Percentiles rank a stretch among this genome's conserved stretches.
Conservation (phyloP, 768 basidiomycete genomes). For the Russula brevipes region DNA sequence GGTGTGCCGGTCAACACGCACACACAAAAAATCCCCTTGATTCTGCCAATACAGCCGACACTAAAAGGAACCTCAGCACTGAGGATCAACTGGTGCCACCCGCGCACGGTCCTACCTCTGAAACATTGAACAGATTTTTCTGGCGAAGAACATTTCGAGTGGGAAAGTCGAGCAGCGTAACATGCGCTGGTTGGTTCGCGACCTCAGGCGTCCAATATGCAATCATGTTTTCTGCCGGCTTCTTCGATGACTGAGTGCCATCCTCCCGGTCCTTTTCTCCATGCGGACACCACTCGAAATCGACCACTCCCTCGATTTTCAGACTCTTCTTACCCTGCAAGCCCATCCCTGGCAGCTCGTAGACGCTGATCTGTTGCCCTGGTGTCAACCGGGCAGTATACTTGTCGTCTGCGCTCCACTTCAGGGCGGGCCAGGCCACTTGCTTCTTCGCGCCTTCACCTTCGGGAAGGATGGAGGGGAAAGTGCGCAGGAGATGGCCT, state of each 20-base stretch:
- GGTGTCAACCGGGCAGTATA: constrained; percentile 86
- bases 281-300: constrained; percentile 97
- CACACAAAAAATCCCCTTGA: constrained; percentile 95
- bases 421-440: constrained; percentile 91
- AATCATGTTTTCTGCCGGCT: constrained; percentile 82
- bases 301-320: constrained; percentile 95
- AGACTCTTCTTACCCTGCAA: constrained; percentile 93
- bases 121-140: constrained; percentile 97
- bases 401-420: constrained; percentile 97
- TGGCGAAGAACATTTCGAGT: constrained; percentile 77
- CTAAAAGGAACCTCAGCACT: constrained; percentile 38
- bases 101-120: constrained; percentile 59
- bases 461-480: constrained; percentile 60
- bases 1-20: constrained; percentile 97
- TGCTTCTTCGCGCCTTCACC: constrained; percentile 68
- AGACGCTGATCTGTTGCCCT: constrained; percentile 91
- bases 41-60: constrained; percentile 99
- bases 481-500: constrained; percentile 86
- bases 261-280: constrained; percentile 86
- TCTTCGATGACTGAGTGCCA: constrained; percentile 49
- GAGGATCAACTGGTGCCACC: neutral
- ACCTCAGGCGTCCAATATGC: constrained; percentile 99
- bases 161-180: constrained; percentile 89
- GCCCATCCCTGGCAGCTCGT: constrained; percentile 92
- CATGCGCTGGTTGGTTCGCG: constrained; percentile 91